These are phyloP conservation scores for Phytophthora sojae DNA, from an alignment of 352 stramenopile species.

Conservation along the genomic window DNA sequence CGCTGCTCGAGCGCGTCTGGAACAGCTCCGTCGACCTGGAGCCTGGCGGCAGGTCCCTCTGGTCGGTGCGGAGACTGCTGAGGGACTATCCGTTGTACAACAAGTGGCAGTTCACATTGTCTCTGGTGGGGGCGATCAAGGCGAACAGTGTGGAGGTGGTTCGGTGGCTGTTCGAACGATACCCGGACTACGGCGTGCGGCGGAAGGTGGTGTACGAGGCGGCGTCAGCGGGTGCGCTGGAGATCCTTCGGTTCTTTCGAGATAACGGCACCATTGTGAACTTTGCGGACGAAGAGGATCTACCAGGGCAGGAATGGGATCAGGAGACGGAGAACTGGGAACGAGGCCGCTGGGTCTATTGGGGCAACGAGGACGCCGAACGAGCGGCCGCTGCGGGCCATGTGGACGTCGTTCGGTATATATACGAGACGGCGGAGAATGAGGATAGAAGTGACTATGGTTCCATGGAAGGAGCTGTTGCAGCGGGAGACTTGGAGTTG, in stretches of 20 bases:
- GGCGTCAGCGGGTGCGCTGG: conserved; percentile 9
- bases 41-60: conserved; percentile 4
- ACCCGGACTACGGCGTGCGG: conserved; percentile 13
- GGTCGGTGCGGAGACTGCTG: conserved; percentile 18
- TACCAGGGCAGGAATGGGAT: not conserved
- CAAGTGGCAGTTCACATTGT: conserved; percentile 12
- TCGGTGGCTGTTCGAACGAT: conserved; percentile 25
- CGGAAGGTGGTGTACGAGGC: conserved; percentile 13
- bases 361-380: not conserved
- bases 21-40: conserved; percentile 11
- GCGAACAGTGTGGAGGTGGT: conserved; percentile 12
- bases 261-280: conserved; percentile 2
- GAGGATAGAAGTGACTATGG: not conserved
- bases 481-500: not conserved
- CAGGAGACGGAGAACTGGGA: not conserved
- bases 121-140: conserved; percentile 9
- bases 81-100: conserved; percentile 10
- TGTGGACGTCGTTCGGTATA: not conserved
- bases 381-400: not conserved
- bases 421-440: not conserved
- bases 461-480: not conserved
- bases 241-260: conserved; percentile 5
- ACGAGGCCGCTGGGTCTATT: not conserved
- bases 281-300: not conserved
- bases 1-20: conserved; percentile 17